Percentiles rank a stretch among this genome's conserved stretches.
phyloP scores from a whole-genome alignment of 208 protist genomes.

The Trypanosomatidae sp. region DNA sequence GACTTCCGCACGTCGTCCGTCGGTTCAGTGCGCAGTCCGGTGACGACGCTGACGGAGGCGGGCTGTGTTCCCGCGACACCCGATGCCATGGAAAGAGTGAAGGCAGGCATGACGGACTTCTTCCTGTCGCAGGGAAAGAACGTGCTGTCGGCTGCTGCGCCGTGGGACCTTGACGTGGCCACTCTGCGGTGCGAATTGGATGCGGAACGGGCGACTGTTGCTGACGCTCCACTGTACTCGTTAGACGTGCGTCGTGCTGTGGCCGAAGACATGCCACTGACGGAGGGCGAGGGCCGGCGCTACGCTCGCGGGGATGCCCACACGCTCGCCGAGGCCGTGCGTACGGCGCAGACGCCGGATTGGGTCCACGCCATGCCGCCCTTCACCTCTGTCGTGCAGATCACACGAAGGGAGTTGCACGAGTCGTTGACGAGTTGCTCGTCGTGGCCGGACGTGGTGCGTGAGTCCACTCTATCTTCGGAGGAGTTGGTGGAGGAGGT shows the following conservation, averaged over 20 bases:
- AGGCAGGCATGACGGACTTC: conserved; percentile 35
- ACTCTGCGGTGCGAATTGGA: background rate
- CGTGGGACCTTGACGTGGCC: conserved; percentile 32
- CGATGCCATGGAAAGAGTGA: conserved; percentile 17
- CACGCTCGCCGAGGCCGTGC: conserved; percentile 47
- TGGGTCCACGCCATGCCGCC: conserved; percentile 73
- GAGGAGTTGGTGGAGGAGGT: conserved; percentile 24
- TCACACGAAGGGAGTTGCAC: conserved; percentile 16
- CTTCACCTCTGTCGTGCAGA: conserved; percentile 48
- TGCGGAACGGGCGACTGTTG: background rate
- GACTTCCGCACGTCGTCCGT: conserved; percentile 54
- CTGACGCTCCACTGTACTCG: background rate
- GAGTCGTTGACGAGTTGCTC: background rate
- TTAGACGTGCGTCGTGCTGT: conserved; percentile 18
- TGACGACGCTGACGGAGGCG: conserved; percentile 60
- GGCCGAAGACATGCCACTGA: conserved; percentile 32
- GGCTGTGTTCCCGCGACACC: background rate
- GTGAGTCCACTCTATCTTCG: conserved; percentile 6
- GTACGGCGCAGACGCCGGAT: conserved; percentile 26
- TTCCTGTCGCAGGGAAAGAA: conserved; percentile 33
- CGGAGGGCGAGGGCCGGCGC: conserved; percentile 48
- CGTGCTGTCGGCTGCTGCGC: conserved; percentile 32
- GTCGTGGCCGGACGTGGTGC: conserved; percentile 16
- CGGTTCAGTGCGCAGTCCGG: conserved; percentile 64
- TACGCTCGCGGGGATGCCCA: conserved; percentile 21